These are phyloP conservation scores for Trichothecium roseum DNA, from an alignment of 2,329 filamentous ascomycete genomes.

Conservation along the genomic window DNA sequence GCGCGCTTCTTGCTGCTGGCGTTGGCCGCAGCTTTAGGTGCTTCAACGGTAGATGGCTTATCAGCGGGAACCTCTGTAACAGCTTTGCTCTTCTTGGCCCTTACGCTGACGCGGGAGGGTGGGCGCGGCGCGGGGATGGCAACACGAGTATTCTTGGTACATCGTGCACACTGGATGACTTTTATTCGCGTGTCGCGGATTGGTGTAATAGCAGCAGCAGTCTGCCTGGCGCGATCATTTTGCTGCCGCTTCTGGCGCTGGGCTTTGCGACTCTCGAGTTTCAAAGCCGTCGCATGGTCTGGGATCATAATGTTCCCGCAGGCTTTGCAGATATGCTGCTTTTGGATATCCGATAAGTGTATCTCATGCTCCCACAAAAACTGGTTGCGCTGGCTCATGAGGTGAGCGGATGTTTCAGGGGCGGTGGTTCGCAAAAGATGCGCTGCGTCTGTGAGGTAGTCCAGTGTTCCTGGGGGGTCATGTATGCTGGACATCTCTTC, in stretches of 20 bases:
- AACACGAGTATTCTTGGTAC: slow-evolving; percentile 31
- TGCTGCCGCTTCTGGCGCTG: neutral
- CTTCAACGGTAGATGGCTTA: too few relatives aligned
- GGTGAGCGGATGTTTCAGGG: slow-evolving; percentile 47
- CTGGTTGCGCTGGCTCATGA: slow-evolving; percentile 43
- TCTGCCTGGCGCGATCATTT: neutral
- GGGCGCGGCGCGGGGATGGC: slow-evolving; percentile 26
- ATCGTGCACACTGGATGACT: slow-evolving; percentile 33
- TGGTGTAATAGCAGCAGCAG: slow-evolving; percentile 4
- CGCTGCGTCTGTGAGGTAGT: slow-evolving; percentile 47
- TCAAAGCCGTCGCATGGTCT: slow-evolving; percentile 32
- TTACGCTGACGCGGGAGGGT: slow-evolving; percentile 12
- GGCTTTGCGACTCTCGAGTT: slow-evolving; percentile 19
- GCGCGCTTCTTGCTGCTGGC: slow-evolving; percentile 55
- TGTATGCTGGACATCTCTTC: too few relatives aligned
- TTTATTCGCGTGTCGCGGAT: slow-evolving; percentile 25
- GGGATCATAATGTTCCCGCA: slow-evolving; percentile 52
- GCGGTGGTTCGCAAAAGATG: slow-evolving; percentile 42
- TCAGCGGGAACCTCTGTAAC: neutral
- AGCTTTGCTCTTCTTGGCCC: neutral
- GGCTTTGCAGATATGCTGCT: slow-evolving; percentile 43
- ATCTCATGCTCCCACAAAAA: slow-evolving; percentile 38
- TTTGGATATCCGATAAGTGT: slow-evolving; percentile 33
- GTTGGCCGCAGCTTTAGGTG: slow-evolving; percentile 23
- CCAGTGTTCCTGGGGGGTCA: slow-evolving; percentile 14